These are phyloP conservation scores for Suillus lakei DNA, from an alignment of 768 basidiomycete species.

Conservation along the genomic window DNA sequence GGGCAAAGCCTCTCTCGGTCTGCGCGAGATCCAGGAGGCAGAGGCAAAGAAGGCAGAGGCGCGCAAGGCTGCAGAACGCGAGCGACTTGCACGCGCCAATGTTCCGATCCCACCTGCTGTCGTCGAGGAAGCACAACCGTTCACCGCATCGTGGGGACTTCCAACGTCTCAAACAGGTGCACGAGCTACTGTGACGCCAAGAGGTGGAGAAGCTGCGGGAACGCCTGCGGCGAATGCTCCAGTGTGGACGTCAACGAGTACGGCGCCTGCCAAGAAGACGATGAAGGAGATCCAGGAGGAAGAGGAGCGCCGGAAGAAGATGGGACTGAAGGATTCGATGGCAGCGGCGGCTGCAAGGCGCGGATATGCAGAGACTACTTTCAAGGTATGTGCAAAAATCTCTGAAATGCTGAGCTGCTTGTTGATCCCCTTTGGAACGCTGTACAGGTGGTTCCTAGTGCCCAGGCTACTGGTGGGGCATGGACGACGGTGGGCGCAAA, in stretches of 20 bases:
- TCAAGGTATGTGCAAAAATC: constrained; percentile 54
- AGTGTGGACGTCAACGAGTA: constrained; percentile 77
- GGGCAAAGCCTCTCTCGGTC: constrained; percentile 56
- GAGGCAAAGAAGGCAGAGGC: constrained; percentile 83
- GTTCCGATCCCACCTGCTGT: constrained; percentile 40
- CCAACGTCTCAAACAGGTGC: constrained; percentile 81
- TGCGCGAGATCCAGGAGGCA: constrained; percentile 95
- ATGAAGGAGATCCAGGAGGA: constrained; percentile 99
- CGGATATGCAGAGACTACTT: constrained; percentile 79
- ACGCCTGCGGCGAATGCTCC: constrained; percentile 42
- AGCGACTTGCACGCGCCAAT: constrained; percentile 58
- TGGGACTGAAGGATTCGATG: constrained; percentile 60
- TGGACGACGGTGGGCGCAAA: constrained; percentile 90
- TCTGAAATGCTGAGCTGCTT: background rate
- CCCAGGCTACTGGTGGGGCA: constrained; percentile 50
- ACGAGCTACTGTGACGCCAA: constrained; percentile 43
- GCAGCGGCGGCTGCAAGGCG: constrained; percentile 63
- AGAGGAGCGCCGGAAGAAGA: constrained; percentile 85
- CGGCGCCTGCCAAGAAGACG: constrained; percentile 76
- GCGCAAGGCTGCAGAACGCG: constrained; percentile 74
- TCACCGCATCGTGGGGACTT: constrained; percentile 83
- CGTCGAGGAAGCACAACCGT: constrained; percentile 61
- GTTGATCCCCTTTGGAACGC: constrained; percentile 13
- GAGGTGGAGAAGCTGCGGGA: constrained; percentile 42
- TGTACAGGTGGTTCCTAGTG: constrained; percentile 36